Conservation (phyloP, 331 rosid genomes). For the Rosa hybrid region DNA sequence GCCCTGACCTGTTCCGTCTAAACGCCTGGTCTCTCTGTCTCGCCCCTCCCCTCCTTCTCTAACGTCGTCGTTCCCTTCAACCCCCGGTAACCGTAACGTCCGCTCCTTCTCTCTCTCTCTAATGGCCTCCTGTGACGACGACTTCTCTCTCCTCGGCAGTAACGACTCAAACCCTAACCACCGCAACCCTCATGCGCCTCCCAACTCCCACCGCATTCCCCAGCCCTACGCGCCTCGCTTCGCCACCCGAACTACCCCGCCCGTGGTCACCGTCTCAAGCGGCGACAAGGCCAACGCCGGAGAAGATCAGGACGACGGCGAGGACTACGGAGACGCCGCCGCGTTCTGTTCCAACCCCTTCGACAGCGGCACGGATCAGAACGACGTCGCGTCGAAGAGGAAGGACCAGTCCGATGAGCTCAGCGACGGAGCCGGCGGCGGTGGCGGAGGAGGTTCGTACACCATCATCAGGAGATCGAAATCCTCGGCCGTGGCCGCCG, state of each 20-base stretch:
- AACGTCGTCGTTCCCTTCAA: slow-evolving; percentile 68
- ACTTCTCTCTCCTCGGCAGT: slow-evolving; percentile 73
- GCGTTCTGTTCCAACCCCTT: slow-evolving; percentile 48
- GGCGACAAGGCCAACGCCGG: slow-evolving; percentile 37
- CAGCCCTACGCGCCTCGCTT: slow-evolving; percentile 50
- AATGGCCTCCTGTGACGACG: slow-evolving; percentile 95
- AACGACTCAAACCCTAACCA: slow-evolving; percentile 56
- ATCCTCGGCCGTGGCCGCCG: slow-evolving; percentile 33
- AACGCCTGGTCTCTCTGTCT: slow-evolving; percentile 30
- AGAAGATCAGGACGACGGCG: slow-evolving; percentile 42
- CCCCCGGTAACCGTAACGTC: slow-evolving; percentile 69
- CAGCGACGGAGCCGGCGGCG: slow-evolving; percentile 38
- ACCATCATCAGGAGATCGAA: slow-evolving; percentile 38
- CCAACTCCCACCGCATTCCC: slow-evolving; percentile 41
- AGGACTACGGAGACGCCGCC: slow-evolving; percentile 32
- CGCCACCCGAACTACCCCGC: slow-evolving; percentile 28
- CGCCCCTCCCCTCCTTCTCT: slow-evolving; percentile 29
- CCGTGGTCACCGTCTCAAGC: neutral
- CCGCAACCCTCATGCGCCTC: slow-evolving; percentile 34
- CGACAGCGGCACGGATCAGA: slow-evolving; percentile 51
- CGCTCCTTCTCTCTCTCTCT: neutral
- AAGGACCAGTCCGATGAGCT: slow-evolving; percentile 67
- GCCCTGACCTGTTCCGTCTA: slow-evolving; percentile 58
- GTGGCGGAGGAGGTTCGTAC: slow-evolving; percentile 41
- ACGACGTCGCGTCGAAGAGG: slow-evolving; percentile 50